Evolutionary conservation across 805 yeast genomes (phyloP).

Genomic region (Sugiyamaella qingdaonensis): DNA sequence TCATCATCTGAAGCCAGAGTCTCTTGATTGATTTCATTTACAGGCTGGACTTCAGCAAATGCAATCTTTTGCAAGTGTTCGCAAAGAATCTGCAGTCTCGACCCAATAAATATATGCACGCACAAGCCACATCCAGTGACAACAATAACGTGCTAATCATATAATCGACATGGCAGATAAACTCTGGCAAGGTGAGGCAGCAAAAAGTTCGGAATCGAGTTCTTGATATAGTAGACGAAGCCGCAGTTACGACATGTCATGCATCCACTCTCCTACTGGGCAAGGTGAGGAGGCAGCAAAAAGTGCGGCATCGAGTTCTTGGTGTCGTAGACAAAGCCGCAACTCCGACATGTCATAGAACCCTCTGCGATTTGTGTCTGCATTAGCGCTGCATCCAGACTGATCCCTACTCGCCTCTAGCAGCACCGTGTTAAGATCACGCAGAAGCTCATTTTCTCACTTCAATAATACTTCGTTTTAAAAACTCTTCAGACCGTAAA

Average conservation of each 20-base stretch:
- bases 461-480: no score
- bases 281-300: slow-evolving; percentile 89
- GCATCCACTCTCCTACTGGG: slow-evolving; percentile 44
- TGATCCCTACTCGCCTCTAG: slow-evolving; percentile 44
- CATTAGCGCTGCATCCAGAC: background rate
- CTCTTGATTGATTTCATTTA: no score
- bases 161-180: no score
- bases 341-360: slow-evolving; percentile 79
- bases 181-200: slow-evolving; percentile 93
- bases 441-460: slow-evolving; percentile 51
- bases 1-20: no score
- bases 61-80: no score
- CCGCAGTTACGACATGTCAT: slow-evolving; percentile 85
- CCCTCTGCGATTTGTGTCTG: slow-evolving; percentile 81
- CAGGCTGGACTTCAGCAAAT: no score
- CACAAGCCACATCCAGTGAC: no score
- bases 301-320: slow-evolving; percentile 94
- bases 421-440: slow-evolving; percentile 71
- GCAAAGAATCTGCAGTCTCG: no score
- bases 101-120: no score
- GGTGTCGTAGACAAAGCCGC: slow-evolving; percentile 83
- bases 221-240: slow-evolving; percentile 84
- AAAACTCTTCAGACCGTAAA: no score
- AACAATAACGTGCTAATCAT: no score
- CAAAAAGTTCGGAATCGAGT: slow-evolving; percentile 88